A percentile compares a stretch with the other conserved stretches of the same genome.
phyloP scores from a whole-genome alignment of 805 yeast species.

The Starmerella sirachaensis region DNA sequence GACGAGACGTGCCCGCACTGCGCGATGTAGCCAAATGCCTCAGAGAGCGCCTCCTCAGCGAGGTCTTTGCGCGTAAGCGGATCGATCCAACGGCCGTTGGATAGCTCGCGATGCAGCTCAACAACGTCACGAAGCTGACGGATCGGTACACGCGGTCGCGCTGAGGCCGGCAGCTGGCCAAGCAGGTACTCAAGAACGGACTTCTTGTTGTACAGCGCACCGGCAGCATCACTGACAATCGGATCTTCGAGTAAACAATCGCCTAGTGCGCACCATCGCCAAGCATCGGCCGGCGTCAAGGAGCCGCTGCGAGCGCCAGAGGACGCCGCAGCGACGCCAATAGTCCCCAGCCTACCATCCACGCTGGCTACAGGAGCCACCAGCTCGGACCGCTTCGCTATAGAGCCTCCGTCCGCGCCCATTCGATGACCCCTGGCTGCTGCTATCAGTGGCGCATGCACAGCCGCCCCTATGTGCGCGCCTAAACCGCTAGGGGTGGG shows the following conservation, averaged over 20 bases:
- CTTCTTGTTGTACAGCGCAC: constrained; percentile 54
- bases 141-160: constrained; percentile 28
- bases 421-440: too few species aligned
- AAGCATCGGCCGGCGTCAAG: constrained; percentile 21
- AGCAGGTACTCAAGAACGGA: constrained; percentile 47
- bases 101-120: constrained; percentile 28
- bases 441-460: too few species aligned
- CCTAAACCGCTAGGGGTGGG: too few species aligned
- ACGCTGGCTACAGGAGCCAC: constrained; percentile 10
- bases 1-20: constrained; percentile 28
- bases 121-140: constrained; percentile 36
- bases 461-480: too few species aligned
- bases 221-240: constrained; percentile 57
- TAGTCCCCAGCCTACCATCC: neutral
- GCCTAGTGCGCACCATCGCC: constrained; percentile 40
- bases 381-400: constrained; percentile 47
- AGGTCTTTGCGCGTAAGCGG: constrained; percentile 31
- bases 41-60: constrained; percentile 27
- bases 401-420: constrained; percentile 56
- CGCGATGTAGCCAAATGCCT: constrained; percentile 35
- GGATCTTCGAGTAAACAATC: constrained; percentile 33
- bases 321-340: too few species aligned
- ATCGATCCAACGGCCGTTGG: constrained; percentile 29
- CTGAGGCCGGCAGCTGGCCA: constrained; percentile 25
- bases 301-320: neutral